Evolutionary conservation across 2,329 filamentous ascomycete genomes (phyloP).

Genomic region (Biscogniauxia marginata): DNA sequence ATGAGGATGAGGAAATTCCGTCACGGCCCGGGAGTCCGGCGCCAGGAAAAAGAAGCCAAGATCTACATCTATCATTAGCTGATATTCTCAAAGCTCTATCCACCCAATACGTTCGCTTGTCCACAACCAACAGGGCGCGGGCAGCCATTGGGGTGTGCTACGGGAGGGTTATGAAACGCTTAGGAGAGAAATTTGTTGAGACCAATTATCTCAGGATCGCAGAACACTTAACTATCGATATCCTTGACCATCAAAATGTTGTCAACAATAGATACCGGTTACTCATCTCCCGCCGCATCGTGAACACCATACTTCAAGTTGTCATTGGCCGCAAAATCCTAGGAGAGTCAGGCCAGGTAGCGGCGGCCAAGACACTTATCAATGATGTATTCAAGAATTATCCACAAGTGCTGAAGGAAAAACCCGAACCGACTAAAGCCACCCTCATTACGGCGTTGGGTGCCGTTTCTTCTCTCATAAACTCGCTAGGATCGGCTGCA

Average conservation of each 20-base stretch:
- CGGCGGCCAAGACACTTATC: conserved; percentile 76
- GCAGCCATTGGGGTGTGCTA: conserved; percentile 88
- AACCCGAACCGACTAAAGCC: conserved; percentile 85
- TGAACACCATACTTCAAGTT: conserved; percentile 80
- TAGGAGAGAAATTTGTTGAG: conserved; percentile 83
- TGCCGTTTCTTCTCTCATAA: conserved; percentile 75
- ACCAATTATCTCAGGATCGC: conserved; percentile 78
- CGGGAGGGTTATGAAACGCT: conserved; percentile 70
- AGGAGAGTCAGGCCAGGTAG: conserved; percentile 84
- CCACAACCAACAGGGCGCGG: conserved; percentile 76
- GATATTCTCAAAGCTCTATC: conserved; percentile 81
- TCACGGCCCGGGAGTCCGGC: conserved; percentile 72
- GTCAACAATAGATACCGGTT: conserved; percentile 84
- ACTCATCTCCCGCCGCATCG: conserved; percentile 78
- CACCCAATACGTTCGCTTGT: conserved; percentile 72
- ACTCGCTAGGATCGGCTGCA: conserved; percentile 77
- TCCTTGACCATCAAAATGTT: conserved; percentile 74
- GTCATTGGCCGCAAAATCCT: conserved; percentile 79
- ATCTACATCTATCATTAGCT: conserved; percentile 69
- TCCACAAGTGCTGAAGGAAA: conserved; percentile 82
- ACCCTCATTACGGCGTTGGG: conserved; percentile 76
- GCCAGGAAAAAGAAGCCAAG: conserved; percentile 68
- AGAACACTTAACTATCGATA: conserved; percentile 74
- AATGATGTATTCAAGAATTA: conserved; percentile 94
- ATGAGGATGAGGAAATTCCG: conserved; percentile 68